Base-by-base conservation (phyloP, 352 stramenopile species). In the Phytophthora pseudosyringae region DNA sequence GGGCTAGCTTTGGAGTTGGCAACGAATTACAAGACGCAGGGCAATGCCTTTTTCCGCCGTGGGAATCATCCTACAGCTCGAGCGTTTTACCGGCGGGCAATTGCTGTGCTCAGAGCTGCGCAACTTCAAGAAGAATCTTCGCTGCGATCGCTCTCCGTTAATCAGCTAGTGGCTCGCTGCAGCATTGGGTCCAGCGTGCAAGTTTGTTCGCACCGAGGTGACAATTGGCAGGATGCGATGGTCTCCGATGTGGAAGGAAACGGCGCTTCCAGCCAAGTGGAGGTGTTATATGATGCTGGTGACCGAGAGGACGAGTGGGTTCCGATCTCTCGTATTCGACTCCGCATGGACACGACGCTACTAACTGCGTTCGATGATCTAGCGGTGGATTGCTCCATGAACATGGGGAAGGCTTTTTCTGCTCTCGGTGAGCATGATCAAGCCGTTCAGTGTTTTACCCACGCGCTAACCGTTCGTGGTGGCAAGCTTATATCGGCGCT, bases 381-480 rank as follows among this genome's bases (percentile, higher is more conserved):
- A 21, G 54, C 69, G 12, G 79, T 90, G 12, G 78, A 91, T 70
- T 90, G 85, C 48, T 82, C 67, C 2, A 92, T 95, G 87, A 95
- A 95, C 56, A 90, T 91, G 76, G 87, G 81, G 29, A 94, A 93
- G 65, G 75, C 80, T 6, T 80, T 88, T 36, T 58, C 74, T 47
- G 78, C 80, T 45, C 53, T 95, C 18, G 56, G 71, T 32, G 75
- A 91, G 56, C 59, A 91, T 25, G 71, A 87, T 6, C 69, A 74
- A 45, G 78, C 85, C 2, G 64, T 87, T 11, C 67, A 90, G 51
- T 88, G 81, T 36, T 91, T 90, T 58, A 71, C 74, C 8, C 69
- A 87, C 31, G 87, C 71, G 1, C 59, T 95, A 15, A 36, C 64
- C 6, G 28, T 83, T 15, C 60, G 65, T 39, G 66, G 80, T 4